Conservation (phyloP, 352 stramenopile species). For the Pythium oligandrum region DNA sequence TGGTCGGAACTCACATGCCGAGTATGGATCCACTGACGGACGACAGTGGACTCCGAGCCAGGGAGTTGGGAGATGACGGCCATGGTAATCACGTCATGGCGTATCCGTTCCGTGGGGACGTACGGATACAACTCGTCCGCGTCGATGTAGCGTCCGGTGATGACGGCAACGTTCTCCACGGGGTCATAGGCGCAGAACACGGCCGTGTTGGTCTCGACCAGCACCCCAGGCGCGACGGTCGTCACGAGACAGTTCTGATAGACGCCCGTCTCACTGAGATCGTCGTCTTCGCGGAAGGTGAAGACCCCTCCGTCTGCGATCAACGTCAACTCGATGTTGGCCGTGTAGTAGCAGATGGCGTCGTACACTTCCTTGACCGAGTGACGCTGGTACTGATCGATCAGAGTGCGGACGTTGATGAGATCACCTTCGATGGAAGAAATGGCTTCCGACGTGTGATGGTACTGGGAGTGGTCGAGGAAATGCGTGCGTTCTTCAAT, state of each 20-base stretch:
- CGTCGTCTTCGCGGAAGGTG: conserved; percentile 70
- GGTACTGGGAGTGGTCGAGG: conserved; percentile 29
- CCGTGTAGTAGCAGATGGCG: conserved; percentile 43
- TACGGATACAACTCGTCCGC: conserved; percentile 43
- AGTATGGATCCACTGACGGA: too few species aligned
- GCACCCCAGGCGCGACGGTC: conserved; percentile 22
- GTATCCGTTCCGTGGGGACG: conserved; percentile 23
- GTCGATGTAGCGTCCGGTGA: conserved; percentile 33
- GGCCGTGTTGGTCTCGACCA: conserved; percentile 27
- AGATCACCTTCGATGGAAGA: conserved; percentile 40
- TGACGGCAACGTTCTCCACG: conserved; percentile 22
- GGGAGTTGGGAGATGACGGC: conserved; percentile 3
- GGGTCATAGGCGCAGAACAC: conserved; percentile 19
- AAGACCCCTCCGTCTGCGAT: conserved; percentile 62
- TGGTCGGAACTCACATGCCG: too few species aligned
- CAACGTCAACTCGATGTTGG: conserved; percentile 68
- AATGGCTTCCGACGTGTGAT: conserved; percentile 40
- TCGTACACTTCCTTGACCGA: conserved; percentile 48
- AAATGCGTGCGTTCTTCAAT: conserved; percentile 34
- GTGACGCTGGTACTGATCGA: conserved; percentile 38
- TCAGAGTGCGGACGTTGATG: conserved; percentile 41
- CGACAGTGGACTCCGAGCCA: too few species aligned
- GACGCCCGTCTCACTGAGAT: conserved; percentile 34
- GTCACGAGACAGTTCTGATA: conserved; percentile 44
- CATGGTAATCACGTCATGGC: conserved; percentile 32